These are phyloP conservation scores for Pythium phragmitis DNA, from an alignment of 352 stramenopile genomes.

Conservation along the genomic window DNA sequence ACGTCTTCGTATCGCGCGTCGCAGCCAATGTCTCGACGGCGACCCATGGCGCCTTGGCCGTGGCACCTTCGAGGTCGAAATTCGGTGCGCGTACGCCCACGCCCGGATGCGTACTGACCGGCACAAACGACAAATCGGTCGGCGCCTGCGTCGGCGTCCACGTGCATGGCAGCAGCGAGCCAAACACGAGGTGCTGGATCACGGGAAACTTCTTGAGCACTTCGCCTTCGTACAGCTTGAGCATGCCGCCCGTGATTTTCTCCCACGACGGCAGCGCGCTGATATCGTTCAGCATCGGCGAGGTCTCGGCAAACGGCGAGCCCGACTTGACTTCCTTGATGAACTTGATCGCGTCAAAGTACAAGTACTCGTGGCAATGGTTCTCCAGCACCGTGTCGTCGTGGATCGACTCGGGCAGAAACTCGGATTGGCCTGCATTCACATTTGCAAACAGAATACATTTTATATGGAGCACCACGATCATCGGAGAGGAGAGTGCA, in stretches of 20 bases:
- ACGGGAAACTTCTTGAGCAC: slow-evolving; percentile 98
- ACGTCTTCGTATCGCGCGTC: slow-evolving; percentile 51
- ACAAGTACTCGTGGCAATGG: slow-evolving; percentile 85
- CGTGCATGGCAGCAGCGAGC: slow-evolving; percentile 88
- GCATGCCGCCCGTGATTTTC: slow-evolving; percentile 90
- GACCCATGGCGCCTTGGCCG: slow-evolving; percentile 68
- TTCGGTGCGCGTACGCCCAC: slow-evolving; percentile 64
- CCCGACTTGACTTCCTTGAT: slow-evolving; percentile 90
- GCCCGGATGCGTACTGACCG: slow-evolving; percentile 57
- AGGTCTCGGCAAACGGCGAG: slow-evolving; percentile 92
- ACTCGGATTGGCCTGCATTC: slow-evolving; percentile 51
- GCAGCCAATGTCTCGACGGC: slow-evolving; percentile 50
- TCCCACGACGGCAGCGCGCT: slow-evolving; percentile 87
- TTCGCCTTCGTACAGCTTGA: slow-evolving; percentile 93
- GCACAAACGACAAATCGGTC: slow-evolving; percentile 52
- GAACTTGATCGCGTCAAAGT: slow-evolving; percentile 92
- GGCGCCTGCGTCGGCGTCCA: slow-evolving; percentile 63
- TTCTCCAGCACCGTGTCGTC: slow-evolving; percentile 67
- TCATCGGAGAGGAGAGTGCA: background rate
- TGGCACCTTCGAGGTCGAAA: slow-evolving; percentile 59
- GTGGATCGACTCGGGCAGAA: slow-evolving; percentile 73
- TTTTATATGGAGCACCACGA: background rate
- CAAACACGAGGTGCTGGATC: slow-evolving; percentile 98
- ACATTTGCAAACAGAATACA: background rate
- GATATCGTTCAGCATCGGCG: slow-evolving; percentile 94